Evolutionary conservation across 495 filamentous ascomycete species (phyloP).

Genomic region (Penicillium waksmanii): DNA sequence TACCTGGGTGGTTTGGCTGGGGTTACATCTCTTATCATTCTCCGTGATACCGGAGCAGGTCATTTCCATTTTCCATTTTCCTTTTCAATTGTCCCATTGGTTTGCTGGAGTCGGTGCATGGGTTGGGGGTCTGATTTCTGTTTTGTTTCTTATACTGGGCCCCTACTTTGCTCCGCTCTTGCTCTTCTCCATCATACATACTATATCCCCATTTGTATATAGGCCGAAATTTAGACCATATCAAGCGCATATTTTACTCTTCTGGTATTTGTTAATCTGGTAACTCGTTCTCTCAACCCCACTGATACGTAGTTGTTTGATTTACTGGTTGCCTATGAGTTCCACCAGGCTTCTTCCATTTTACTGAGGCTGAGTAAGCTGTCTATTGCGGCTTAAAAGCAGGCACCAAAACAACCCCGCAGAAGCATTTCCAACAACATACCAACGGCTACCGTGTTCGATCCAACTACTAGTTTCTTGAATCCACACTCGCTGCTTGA

Average conservation of each 20-base stretch:
- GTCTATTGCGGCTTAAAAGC: neutral
- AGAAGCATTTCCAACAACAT: neutral
- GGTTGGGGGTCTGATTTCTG: neutral
- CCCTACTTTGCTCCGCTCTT: neutral
- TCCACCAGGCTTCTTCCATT: neutral
- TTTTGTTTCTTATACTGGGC: neutral
- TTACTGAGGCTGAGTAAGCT: neutral
- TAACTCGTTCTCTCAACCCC: neutral
- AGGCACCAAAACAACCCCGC: neutral
- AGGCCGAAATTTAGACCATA: conserved; percentile 2
- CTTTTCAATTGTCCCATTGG: neutral
- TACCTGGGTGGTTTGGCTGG: conserved; percentile 5
- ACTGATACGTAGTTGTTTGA: neutral
- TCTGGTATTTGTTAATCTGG: neutral
- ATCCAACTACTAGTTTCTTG: neutral
- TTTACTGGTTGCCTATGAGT: no score
- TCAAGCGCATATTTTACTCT: neutral
- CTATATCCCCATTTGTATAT: conserved; percentile 7
- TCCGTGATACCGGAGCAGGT: conserved; percentile 1
- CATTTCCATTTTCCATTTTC: neutral
- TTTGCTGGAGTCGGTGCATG: conserved; percentile 5
- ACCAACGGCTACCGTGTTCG: neutral
- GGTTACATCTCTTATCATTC: conserved; percentile 6
- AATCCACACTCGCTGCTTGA: neutral
- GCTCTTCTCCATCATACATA: neutral